These are phyloP conservation scores for Platanthera zijinensis DNA, from an alignment of 106 monocot genomes.

Conservation along the genomic window DNA sequence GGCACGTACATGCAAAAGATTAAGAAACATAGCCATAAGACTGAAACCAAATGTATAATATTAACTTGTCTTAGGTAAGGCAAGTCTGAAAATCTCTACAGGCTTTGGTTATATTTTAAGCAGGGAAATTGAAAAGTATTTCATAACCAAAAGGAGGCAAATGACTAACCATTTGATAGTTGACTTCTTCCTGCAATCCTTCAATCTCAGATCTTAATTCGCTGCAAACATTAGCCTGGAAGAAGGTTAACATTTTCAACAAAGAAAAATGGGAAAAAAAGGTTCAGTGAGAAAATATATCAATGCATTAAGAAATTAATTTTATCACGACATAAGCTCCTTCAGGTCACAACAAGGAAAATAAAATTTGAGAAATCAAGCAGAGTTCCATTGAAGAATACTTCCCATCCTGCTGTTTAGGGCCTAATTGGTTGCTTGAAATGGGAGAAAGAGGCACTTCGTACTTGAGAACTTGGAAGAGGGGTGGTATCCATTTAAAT, in stretches of 20 bases:
- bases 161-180: conserved; percentile 69
- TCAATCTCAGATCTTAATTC: conserved; percentile 85
- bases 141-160: not conserved
- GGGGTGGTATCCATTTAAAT: not conserved
- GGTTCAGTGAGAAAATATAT: not conserved
- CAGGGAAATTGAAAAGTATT: not conserved
- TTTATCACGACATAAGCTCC: conserved; percentile 1
- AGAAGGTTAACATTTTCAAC: not conserved
- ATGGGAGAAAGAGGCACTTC: not conserved
- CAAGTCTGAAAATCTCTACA: not conserved
- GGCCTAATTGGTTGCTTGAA: not conserved
- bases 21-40: not conserved
- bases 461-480: not conserved
- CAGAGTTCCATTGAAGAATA: not conserved
- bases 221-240: conserved; percentile 65
- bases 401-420: not conserved
- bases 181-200: conserved; percentile 72
- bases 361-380: not conserved
- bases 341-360: not conserved
- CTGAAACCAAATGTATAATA: not conserved
- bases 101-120: conserved; percentile 5
- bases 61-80: not conserved
- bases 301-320: not conserved
- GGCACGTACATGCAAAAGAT: not conserved
- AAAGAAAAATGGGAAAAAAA: not conserved